A percentile compares a stretch with the other conserved stretches of the same genome.
Conservation (phyloP, 495 filamentous ascomycete species). For the Thozetella sp. region DNA sequence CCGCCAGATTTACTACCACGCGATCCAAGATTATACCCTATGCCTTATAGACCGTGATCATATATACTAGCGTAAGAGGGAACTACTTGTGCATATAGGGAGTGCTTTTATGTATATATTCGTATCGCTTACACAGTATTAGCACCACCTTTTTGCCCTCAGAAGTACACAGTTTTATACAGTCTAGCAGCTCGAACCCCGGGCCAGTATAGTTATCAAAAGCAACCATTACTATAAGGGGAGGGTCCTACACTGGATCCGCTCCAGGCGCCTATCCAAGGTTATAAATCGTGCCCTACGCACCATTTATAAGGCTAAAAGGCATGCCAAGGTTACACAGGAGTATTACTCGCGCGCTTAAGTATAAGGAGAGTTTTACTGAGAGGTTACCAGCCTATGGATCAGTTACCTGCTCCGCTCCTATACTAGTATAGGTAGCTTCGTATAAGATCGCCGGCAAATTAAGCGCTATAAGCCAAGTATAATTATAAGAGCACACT, state of each 20-base stretch:
- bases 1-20: no score
- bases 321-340: not conserved
- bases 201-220: no score
- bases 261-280: not conserved
- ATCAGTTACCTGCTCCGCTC: no score
- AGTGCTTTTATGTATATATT: not conserved
- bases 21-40: no score
- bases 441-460: no score
- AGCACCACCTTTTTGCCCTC: not conserved
- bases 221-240: no score
- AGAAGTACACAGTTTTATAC: not conserved
- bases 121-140: not conserved
- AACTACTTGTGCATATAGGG: not conserved
- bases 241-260: no score
- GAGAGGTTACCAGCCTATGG: no score
- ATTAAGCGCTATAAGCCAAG: not conserved
- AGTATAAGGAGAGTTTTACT: no score
- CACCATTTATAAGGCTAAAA: not conserved
- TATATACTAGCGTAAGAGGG: not conserved
- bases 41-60: no score
- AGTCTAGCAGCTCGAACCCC: no score
- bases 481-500: not conserved
- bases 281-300: not conserved
- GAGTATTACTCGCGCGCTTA: not conserved
- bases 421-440: no score